Evolutionary conservation across 1,284 basidiomycete genomes (phyloP).

Genomic region (Moesziomyces parantarcticus): DNA sequence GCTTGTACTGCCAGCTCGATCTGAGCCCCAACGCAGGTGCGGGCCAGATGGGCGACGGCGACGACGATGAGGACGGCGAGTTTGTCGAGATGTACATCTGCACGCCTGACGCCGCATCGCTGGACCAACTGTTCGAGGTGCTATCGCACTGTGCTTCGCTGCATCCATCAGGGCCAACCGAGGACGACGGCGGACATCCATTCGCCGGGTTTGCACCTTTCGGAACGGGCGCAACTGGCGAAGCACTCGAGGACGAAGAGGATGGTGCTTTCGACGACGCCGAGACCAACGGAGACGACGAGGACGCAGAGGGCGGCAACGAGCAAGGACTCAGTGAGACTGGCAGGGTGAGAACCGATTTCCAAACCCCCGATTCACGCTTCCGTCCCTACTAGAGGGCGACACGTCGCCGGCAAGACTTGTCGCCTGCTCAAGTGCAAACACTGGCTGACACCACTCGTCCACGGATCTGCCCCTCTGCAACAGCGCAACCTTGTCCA

Average conservation of each 20-base stretch:
- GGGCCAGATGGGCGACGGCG: conserved; percentile 37
- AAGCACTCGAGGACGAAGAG: conserved; percentile 71
- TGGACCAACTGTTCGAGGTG: conserved; percentile 86
- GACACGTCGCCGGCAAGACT: background rate
- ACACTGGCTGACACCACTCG: conserved; percentile 16
- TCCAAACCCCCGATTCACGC: conserved; percentile 78
- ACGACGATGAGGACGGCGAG: conserved; percentile 48
- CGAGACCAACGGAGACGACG: conserved; percentile 4
- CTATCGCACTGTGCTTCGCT: conserved; percentile 88
- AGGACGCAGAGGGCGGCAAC: conserved; percentile 55
- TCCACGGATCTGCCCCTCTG: background rate
- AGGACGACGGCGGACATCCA: conserved; percentile 72
- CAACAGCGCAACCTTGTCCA: conserved; percentile 50
- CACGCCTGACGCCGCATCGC: conserved; percentile 69
- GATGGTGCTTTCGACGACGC: conserved; percentile 73
- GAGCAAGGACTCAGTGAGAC: conserved; percentile 77
- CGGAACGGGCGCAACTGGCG: conserved; percentile 41
- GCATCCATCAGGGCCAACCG: conserved; percentile 74
- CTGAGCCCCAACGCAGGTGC: conserved; percentile 41
- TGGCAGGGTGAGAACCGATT: conserved; percentile 94
- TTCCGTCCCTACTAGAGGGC: conserved; percentile 79
- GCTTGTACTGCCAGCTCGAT: conserved; percentile 66
- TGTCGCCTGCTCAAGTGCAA: background rate
- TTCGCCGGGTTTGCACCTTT: conserved; percentile 63
- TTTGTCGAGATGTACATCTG: conserved; percentile 61